These are phyloP conservation scores for Oleoguttula mirabilis DNA, from an alignment of 495 filamentous ascomycete genomes.

Conservation along the genomic window DNA sequence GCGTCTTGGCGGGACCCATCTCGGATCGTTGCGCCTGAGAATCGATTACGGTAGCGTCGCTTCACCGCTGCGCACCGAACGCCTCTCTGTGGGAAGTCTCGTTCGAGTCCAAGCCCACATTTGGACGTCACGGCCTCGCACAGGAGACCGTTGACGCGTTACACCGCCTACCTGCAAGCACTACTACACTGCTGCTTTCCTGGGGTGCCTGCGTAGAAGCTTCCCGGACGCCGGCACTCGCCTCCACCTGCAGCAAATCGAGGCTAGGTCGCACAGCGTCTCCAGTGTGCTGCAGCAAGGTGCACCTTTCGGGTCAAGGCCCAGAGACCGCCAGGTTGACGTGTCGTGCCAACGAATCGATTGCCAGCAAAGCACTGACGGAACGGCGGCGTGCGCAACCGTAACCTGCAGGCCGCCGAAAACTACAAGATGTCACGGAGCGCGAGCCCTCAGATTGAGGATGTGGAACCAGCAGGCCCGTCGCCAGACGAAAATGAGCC, in stretches of 20 bases:
- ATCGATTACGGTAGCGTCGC: too few species aligned
- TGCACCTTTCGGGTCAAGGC: conserved; percentile 5
- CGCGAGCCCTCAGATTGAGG: conserved; percentile 56
- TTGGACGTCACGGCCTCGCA: too few species aligned
- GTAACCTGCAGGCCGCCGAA: conserved; percentile 70
- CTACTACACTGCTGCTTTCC: neutral
- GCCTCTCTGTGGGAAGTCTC: too few species aligned
- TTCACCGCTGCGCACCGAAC: too few species aligned
- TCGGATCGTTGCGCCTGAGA: too few species aligned
- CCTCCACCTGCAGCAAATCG: conserved; percentile 5
- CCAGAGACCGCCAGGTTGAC: conserved; percentile 18
- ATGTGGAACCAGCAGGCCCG: conserved; percentile 83
- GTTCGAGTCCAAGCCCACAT: too few species aligned
- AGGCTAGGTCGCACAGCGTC: conserved; percentile 12
- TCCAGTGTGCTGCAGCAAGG: conserved; percentile 15
- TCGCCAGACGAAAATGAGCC: conserved; percentile 69
- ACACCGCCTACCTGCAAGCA: neutral
- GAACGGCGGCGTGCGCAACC: conserved; percentile 21
- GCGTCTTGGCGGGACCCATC: too few species aligned
- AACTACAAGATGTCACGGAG: conserved; percentile 35
- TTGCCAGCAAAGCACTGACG: conserved; percentile 27
- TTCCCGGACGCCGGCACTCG: conserved; percentile 7
- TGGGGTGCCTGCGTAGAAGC: conserved; percentile 1
- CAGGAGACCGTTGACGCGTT: too few species aligned
- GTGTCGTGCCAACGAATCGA: conserved; percentile 32